Conservation (phyloP, 2,329 filamentous ascomycete species). For the Trichocomaceae sp. region DNA sequence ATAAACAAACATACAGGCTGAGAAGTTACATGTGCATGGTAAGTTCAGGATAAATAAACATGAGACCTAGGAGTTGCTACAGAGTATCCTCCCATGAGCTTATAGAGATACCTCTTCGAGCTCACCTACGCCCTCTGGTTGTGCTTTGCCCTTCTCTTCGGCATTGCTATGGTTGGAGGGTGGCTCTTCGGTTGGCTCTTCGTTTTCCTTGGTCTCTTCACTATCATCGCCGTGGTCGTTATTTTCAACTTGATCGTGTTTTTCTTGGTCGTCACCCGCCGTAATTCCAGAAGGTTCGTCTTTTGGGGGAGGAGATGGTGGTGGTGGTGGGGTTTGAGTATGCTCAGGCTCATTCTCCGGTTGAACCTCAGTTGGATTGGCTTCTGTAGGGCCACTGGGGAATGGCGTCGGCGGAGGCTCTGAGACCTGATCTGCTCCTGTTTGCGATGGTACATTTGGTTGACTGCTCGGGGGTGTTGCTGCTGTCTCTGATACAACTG, state of each 20-base stretch:
- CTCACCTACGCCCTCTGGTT: slow-evolving; percentile 15
- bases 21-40: not conserved
- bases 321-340: slow-evolving; percentile 8
- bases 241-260: slow-evolving; percentile 9
- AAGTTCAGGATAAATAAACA: not conserved
- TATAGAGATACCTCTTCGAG: slow-evolving; percentile 20
- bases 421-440: slow-evolving; percentile 8
- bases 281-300: slow-evolving; percentile 4
- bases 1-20: slow-evolving; percentile 2
- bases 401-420: slow-evolving; percentile 21
- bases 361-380: slow-evolving; percentile 8
- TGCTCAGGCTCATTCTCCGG: slow-evolving; percentile 13
- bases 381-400: slow-evolving; percentile 16
- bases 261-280: slow-evolving; percentile 11
- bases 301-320: slow-evolving; percentile 15
- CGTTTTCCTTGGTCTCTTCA: slow-evolving; percentile 8
- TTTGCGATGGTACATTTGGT: slow-evolving; percentile 16
- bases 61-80: not conserved
- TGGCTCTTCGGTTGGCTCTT: slow-evolving; percentile 10
- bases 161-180: not conserved
- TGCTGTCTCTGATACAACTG: slow-evolving; percentile 9
- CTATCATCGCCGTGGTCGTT: slow-evolving; percentile 14
- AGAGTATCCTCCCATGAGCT: not conserved
- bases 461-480: slow-evolving; percentile 18
- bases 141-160: slow-evolving; percentile 7